A percentile compares a stretch with the other conserved stretches of the same genome.
Evolutionary conservation across 2,329 filamentous ascomycete genomes (phyloP).

Genomic region (Aspergillus tubingensis): DNA sequence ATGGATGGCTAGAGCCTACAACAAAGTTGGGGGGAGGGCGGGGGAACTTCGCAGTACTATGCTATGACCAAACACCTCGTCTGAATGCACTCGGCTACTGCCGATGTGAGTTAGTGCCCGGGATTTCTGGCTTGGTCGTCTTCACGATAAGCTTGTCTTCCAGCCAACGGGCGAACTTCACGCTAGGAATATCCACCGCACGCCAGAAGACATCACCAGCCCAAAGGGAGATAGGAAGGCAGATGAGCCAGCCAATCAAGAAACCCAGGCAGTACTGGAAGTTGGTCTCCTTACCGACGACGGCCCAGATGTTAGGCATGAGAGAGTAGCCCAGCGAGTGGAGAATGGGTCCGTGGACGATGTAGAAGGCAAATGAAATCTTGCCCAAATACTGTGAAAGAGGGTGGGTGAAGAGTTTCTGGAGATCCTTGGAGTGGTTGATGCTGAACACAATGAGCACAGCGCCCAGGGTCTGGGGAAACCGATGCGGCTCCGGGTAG

Average conservation of each 20-base stretch:
- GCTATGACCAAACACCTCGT: neutral
- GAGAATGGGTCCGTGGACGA: slow-evolving; percentile 49
- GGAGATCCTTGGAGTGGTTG: slow-evolving; percentile 43
- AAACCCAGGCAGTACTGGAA: slow-evolving; percentile 44
- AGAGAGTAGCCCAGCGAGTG: slow-evolving; percentile 48
- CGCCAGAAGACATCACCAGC: slow-evolving; percentile 63
- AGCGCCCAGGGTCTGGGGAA: slow-evolving; percentile 47
- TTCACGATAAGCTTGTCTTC: slow-evolving; percentile 41
- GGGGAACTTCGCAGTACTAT: too few species aligned
- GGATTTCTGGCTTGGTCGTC: slow-evolving; percentile 8
- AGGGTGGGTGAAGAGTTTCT: slow-evolving; percentile 44
- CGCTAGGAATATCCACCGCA: slow-evolving; percentile 54
- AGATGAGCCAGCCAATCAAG: slow-evolving; percentile 42
- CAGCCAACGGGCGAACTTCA: slow-evolving; percentile 54
- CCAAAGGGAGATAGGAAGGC: slow-evolving; percentile 52
- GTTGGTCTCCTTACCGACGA: slow-evolving; percentile 43
- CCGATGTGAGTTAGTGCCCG: slow-evolving; percentile 4
- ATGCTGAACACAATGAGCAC: slow-evolving; percentile 46
- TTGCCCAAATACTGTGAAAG: slow-evolving; percentile 50
- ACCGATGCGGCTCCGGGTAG: slow-evolving; percentile 47
- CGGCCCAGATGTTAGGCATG: slow-evolving; percentile 44
- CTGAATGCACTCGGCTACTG: slow-evolving; percentile 13
- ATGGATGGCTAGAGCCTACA: too few species aligned
- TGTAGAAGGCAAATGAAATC: slow-evolving; percentile 51
- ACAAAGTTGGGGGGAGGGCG: too few species aligned